These are phyloP conservation scores for Cryptococcus jaspeensis DNA, from an alignment of 1,284 basidiomycete species.

Conservation along the genomic window DNA sequence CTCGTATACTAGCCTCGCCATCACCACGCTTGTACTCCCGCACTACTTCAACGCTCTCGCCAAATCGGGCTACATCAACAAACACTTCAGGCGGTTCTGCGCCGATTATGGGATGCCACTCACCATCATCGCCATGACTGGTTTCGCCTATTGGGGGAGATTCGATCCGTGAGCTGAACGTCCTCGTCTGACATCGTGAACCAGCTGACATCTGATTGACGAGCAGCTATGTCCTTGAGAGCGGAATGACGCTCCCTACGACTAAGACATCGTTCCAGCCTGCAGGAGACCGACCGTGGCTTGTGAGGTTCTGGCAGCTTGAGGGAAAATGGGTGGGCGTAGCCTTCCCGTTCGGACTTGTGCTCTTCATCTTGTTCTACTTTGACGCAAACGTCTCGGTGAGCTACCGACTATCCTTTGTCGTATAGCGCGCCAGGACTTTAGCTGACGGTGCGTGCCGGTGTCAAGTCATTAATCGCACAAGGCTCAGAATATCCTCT, in stretches of 20 bases:
- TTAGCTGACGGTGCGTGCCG: not conserved
- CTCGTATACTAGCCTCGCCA: conserved; percentile 59
- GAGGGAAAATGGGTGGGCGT: conserved; percentile 86
- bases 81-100: conserved; percentile 69
- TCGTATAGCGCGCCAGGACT: not conserved
- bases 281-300: conserved; percentile 73
- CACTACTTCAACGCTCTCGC: conserved; percentile 72
- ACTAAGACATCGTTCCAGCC: conserved; percentile 66
- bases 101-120: conserved; percentile 89
- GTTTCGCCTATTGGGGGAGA: conserved; percentile 78
- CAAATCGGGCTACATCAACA: conserved; percentile 65
- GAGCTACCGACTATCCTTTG: conserved; percentile 13
- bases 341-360: conserved; percentile 56
- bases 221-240: conserved; percentile 52
- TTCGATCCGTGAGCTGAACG: conserved; percentile 57
- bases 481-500: conserved; percentile 89
- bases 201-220: not conserved
- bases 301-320: conserved; percentile 88
- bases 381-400: conserved; percentile 54
- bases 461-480: conserved; percentile 75
- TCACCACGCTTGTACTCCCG: conserved; percentile 70
- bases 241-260: conserved; percentile 67
- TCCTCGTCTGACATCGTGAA: not conserved
- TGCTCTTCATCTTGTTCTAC: conserved; percentile 55
- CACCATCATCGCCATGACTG: conserved; percentile 69